Conservation (phyloP, 2,329 filamentous ascomycete genomes). For the Neonectria magnoliae region DNA sequence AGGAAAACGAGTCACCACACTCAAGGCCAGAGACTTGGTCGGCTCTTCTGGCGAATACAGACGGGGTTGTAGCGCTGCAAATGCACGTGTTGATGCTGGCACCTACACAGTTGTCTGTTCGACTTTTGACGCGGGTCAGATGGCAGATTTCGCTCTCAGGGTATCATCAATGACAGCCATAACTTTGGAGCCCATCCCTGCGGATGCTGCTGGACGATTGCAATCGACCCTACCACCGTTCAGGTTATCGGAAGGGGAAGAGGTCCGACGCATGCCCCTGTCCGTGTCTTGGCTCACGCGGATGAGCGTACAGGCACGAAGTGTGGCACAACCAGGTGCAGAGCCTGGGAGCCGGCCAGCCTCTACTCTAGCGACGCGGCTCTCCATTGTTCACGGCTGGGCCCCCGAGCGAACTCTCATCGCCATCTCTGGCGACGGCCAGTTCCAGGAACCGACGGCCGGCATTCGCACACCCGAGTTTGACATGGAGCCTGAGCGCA, state of each 20-base stretch:
- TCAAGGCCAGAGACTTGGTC: conserved; percentile 81
- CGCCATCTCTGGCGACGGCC: conserved; percentile 74
- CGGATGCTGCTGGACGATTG: conserved; percentile 80
- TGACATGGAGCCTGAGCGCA: conserved; percentile 74
- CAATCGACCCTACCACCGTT: conserved; percentile 67
- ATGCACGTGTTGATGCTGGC: conserved; percentile 71
- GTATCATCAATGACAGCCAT: conserved; percentile 73
- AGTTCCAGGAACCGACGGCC: conserved; percentile 74
- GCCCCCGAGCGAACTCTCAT: conserved; percentile 74
- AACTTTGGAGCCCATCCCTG: conserved; percentile 68
- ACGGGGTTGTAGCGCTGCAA: conserved; percentile 77
- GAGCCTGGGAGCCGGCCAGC: conserved; percentile 32
- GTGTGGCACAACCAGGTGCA: conserved; percentile 41
- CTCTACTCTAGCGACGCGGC: conserved; percentile 68
- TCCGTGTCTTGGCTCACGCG: conserved; percentile 64
- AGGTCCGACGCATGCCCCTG: conserved; percentile 53
- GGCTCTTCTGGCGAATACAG: conserved; percentile 90
- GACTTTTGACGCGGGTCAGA: conserved; percentile 85
- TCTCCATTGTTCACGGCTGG: conserved; percentile 78
- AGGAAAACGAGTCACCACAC: conserved; percentile 74
- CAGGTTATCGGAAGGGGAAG: conserved; percentile 57
- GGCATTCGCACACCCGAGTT: conserved; percentile 78
- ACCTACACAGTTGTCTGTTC: conserved; percentile 90
- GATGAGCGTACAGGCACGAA: conserved; percentile 52
- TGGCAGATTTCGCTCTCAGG: conserved; percentile 77